Conservation (phyloP, 257 asterid species). For the Agastache rugosa region DNA sequence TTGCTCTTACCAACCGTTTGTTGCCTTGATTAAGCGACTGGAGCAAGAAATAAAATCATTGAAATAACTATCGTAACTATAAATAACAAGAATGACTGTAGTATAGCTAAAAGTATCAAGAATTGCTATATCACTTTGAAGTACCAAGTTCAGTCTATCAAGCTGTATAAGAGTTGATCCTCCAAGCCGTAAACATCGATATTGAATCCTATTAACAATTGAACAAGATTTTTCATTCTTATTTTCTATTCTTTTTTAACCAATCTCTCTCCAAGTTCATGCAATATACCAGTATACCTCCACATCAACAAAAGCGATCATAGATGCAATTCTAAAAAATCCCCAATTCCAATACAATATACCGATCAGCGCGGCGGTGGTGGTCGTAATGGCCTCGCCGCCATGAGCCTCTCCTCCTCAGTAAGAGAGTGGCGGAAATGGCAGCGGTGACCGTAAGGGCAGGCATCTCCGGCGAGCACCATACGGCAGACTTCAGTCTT, state of each 20-base stretch:
- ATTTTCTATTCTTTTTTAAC: constrained; percentile 11
- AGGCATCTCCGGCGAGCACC: constrained; percentile 71
- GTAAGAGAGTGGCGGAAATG: constrained; percentile 84
- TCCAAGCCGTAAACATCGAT: not conserved
- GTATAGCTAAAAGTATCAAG: not conserved
- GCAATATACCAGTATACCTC: not conserved
- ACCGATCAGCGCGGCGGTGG: constrained; percentile 30
- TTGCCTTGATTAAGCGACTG: constrained; percentile 12
- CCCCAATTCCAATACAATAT: not conserved
- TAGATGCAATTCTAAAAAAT: not conserved
- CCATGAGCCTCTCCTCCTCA: constrained; percentile 61
- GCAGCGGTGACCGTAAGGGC: constrained; percentile 87
- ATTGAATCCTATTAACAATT: constrained; percentile 21
- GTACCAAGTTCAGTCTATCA: not conserved
- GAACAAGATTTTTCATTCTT: constrained; percentile 16
- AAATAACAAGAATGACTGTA: not conserved
- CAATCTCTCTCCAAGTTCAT: constrained; percentile 15
- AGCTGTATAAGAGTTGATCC: not conserved
- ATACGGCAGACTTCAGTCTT: constrained; percentile 82
- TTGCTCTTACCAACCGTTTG: constrained; percentile 30
- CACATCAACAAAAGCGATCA: constrained; percentile 13
- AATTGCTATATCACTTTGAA: constrained; percentile 3
- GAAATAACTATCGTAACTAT: not conserved
- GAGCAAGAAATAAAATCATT: constrained; percentile 8
- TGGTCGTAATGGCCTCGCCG: constrained; percentile 16